A percentile compares a stretch with the other conserved stretches of the same genome.
Evolutionary conservation across 2,329 filamentous ascomycete species (phyloP).

Genomic region (Hymenoscyphus infarciens): DNA sequence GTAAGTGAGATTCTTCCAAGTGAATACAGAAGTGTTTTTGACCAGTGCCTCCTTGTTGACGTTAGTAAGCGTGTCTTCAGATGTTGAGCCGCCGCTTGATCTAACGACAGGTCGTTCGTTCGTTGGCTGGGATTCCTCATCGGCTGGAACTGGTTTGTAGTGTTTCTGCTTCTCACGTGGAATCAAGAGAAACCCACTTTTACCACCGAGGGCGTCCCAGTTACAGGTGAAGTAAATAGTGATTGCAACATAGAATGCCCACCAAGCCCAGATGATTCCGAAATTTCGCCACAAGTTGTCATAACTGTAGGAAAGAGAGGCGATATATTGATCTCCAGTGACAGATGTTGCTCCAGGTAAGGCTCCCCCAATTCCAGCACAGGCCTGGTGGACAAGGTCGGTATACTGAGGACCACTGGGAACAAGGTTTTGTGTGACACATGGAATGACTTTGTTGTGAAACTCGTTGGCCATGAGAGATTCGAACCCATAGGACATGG

Average conservation of each 20-base stretch:
- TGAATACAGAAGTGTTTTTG: slow-evolving; percentile 65
- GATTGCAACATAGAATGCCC: slow-evolving; percentile 54
- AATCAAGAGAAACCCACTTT: slow-evolving; percentile 54
- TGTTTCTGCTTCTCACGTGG: slow-evolving; percentile 56
- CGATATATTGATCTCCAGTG: slow-evolving; percentile 55
- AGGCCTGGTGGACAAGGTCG: slow-evolving; percentile 45
- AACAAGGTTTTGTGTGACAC: slow-evolving; percentile 47
- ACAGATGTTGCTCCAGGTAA: slow-evolving; percentile 46
- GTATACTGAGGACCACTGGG: slow-evolving; percentile 48
- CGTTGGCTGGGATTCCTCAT: slow-evolving; percentile 46
- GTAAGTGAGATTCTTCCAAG: slow-evolving; percentile 69
- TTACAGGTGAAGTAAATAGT: slow-evolving; percentile 55
- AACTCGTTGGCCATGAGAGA: slow-evolving; percentile 70
- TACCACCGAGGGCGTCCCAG: slow-evolving; percentile 53
- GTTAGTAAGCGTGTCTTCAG: slow-evolving; percentile 21
- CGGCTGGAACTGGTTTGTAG: slow-evolving; percentile 36
- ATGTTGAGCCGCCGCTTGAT: slow-evolving; percentile 20
- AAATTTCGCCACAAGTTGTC: slow-evolving; percentile 32
- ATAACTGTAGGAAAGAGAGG: slow-evolving; percentile 50
- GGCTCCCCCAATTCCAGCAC: slow-evolving; percentile 57
- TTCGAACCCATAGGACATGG: slow-evolving; percentile 67
- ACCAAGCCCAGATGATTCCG: slow-evolving; percentile 44
- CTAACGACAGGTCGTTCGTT: slow-evolving; percentile 16
- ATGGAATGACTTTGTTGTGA: slow-evolving; percentile 50
- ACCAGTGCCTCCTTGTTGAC: slow-evolving; percentile 47